A percentile compares a stretch with the other conserved stretches of the same genome.
Conservation (phyloP, 805 yeast genomes). For the Ogataea ramenticola region DNA sequence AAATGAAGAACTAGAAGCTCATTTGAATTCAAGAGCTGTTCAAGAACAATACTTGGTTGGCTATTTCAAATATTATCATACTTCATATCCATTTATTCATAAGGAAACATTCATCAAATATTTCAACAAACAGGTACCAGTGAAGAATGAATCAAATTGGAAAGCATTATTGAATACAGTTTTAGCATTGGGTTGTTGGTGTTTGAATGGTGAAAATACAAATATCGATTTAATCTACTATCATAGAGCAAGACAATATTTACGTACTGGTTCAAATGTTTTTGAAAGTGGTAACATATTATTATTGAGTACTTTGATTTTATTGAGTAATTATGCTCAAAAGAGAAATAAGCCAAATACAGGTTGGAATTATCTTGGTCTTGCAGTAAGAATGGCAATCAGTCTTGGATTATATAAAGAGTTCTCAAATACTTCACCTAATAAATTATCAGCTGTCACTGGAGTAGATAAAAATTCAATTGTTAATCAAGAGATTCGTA, state of each 20-base stretch:
- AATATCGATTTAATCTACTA: conserved; percentile 50
- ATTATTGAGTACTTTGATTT: conserved; percentile 43
- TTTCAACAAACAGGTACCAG: conserved; percentile 33
- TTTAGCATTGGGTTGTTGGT: conserved; percentile 65
- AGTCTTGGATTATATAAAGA: conserved; percentile 58
- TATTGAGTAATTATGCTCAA: conserved; percentile 55
- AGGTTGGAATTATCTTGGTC: conserved; percentile 61
- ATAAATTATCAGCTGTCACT: background rate
- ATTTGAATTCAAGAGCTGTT: conserved; percentile 12
- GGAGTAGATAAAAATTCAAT: conserved; percentile 26
- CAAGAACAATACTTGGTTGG: conserved; percentile 29
- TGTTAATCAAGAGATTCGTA: conserved; percentile 44
- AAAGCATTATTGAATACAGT: conserved; percentile 49
- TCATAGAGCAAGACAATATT: conserved; percentile 39
- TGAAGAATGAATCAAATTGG: conserved; percentile 41
- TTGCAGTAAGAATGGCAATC: conserved; percentile 60
- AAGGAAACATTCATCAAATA: conserved; percentile 45
- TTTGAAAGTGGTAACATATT: conserved; percentile 55
- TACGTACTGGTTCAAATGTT: conserved; percentile 33
- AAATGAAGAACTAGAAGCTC: conserved; percentile 3
- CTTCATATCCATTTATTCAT: conserved; percentile 54
- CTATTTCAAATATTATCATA: conserved; percentile 53
- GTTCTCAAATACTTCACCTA: conserved; percentile 24
- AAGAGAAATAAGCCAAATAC: conserved; percentile 61
- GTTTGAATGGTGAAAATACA: conserved; percentile 46